Percentiles rank a stretch among this genome's conserved stretches.
Conservation (phyloP, 1,284 basidiomycete species). For the Leccinum huronense region DNA sequence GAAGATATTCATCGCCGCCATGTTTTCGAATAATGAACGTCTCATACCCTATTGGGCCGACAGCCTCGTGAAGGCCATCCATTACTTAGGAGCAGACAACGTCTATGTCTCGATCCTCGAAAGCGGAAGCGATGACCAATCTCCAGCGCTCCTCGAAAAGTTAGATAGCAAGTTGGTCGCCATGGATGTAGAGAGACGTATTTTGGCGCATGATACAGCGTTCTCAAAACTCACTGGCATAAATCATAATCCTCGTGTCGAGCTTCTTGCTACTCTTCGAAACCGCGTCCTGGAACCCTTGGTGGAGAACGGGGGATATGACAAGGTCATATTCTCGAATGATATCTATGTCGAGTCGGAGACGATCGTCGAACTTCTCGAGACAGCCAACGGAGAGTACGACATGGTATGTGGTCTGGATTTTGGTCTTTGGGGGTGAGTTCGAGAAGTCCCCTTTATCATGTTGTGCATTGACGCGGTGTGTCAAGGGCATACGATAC, state of each 20-base stretch:
- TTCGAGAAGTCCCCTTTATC: neutral
- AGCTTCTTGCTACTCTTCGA: conserved; percentile 44
- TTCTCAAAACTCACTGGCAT: conserved; percentile 16
- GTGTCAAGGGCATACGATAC: conserved; percentile 22
- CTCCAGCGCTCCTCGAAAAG: conserved; percentile 15
- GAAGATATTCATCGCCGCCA: conserved; percentile 34
- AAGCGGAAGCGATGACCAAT: conserved; percentile 46
- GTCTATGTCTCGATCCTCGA: conserved; percentile 59
- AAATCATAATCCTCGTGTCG: conserved; percentile 34
- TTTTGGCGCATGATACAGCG: conserved; percentile 14
- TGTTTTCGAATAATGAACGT: conserved; percentile 41
- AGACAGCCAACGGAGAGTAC: conserved; percentile 46
- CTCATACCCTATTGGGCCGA: conserved; percentile 44
- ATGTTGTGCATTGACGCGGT: neutral
- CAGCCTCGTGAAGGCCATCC: conserved; percentile 38
- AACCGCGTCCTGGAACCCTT: conserved; percentile 49
- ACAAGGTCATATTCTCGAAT: conserved; percentile 51
- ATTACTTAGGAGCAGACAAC: conserved; percentile 48
- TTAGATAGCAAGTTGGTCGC: conserved; percentile 13
- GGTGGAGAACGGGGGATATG: conserved; percentile 38
- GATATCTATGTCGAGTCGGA: conserved; percentile 51
- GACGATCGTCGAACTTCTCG: conserved; percentile 46
- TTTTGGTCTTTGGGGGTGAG: conserved; percentile 41
- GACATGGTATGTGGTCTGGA: conserved; percentile 60
- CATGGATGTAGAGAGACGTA: conserved; percentile 20